Evolutionary conservation across 2,329 filamentous ascomycete genomes (phyloP).

Genomic region (Claviceps fusiformis): DNA sequence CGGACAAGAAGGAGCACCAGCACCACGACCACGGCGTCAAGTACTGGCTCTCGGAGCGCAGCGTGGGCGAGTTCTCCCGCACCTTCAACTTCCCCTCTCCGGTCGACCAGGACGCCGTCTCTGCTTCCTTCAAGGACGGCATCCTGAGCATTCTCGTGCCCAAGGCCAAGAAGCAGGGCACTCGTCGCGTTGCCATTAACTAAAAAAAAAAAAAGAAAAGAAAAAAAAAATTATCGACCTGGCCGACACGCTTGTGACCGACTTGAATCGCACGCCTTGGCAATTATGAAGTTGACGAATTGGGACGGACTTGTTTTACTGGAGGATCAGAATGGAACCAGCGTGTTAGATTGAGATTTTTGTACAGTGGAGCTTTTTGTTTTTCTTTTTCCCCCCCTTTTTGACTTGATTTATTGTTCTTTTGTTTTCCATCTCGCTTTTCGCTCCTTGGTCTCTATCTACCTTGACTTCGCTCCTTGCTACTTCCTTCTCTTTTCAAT

Average conservation of each 20-base stretch:
- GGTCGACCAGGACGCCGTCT: constrained; percentile 45
- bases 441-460: no score
- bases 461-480: no score
- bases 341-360: neutral
- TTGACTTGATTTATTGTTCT: no score
- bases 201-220: neutral
- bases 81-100: constrained; percentile 50
- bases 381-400: no score
- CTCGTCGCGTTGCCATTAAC: constrained; percentile 13
- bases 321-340: neutral
- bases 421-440: no score
- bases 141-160: constrained; percentile 49
- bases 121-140: constrained; percentile 47
- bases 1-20: constrained; percentile 13
- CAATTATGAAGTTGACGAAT: neutral
- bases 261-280: neutral
- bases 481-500: no score
- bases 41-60: constrained; percentile 55
- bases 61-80: constrained; percentile 49
- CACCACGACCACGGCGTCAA: constrained; percentile 25
- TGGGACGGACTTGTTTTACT: neutral
- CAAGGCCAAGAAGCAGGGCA: constrained; percentile 17
- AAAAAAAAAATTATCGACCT: no score
- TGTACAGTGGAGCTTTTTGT: neutral
- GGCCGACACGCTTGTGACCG: no score